Evolutionary conservation across 352 stramenopile species (phyloP), one percentile per base, ranked within the genome.

Genomic region (Lagenidium sp.): DNA sequence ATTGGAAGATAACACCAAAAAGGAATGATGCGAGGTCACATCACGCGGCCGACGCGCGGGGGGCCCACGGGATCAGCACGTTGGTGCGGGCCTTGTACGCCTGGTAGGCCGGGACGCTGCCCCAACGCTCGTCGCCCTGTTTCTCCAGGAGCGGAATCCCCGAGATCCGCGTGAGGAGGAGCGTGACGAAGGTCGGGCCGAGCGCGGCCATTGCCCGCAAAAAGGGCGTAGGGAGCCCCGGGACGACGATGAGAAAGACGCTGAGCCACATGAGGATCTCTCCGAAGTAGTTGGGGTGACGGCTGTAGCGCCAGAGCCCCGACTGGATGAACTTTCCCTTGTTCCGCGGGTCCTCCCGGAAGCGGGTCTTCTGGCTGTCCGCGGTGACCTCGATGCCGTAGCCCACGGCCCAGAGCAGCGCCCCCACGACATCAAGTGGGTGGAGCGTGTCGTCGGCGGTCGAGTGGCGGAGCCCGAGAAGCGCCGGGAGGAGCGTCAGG

Each of bases 231-330:
- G 57, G 63, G 16, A 91, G 53, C 8, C 55, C 65, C 44, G 75
- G 69, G 2, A 66, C 70, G 1, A 49, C 54, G 21, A 82, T 43
- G 6, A 70, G 42, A 25, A 82, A 88, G 24, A 85, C 60, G 11
- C 69, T 73, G 28, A 79, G 25, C 86, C 87, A 97, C 64, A 96
- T 89, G 36, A 84, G 57, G 40, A 97, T 90, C 65, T 97, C 91
- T 4, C 86, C 87, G 22, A 79, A 82, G 55, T 97, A 97, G 50
- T 97, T 97, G 0, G 89, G 91, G 73, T 97, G 91, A 29, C 90
- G 81, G 43, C 70, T 94, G 50, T 89, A 95, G 44, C 52, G 45
- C 87, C 87, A 97, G 6, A 97, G 58, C 0, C 85, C 85, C 5
- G 47, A 60, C 21, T 67, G 65, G 40, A 95, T 95, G 48, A 94